Evolutionary conservation across 495 filamentous ascomycete genomes (phyloP), one percentile per base, ranked within the genome.

Genomic region (Penicillium atrosanguineum): DNA sequence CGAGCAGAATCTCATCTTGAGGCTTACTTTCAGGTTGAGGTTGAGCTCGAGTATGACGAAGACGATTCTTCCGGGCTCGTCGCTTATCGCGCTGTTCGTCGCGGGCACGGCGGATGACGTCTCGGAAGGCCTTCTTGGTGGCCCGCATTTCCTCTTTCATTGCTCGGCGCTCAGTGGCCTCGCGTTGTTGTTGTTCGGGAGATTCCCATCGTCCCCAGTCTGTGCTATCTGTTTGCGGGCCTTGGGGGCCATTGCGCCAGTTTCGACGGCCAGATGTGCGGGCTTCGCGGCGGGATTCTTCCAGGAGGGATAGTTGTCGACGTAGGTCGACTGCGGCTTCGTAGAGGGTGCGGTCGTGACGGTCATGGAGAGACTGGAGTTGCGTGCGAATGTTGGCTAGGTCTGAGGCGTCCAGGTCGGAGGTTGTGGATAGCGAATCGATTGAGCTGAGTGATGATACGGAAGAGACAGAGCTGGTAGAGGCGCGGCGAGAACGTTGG

Each of bases 151-250:
- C 74, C 31, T 74, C 71, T 44, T 71, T 77, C 41, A 72, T 61
- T 2, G 65, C 65, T 6, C 59, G 63, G 16, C 59, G 59, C n/a
- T 73, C 70, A 0, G 57, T 54, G 21, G 58, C 55, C 16, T 68
- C 66, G 7, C 65, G 67, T 37, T 69, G 60, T 11, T 69, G 66
- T 37, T 72, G 65, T 16, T 70, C 66, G 1, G 74, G 71, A 0
- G 69, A 70, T 37, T 76, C 71, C 72, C 72, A 75, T 20, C 71
- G 64, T 3, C 72, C 67, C 69, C 72, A 70, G 40, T 69, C 61
- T 16, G 43, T 61, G 16, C 59, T 44, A 34, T 52, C 34, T 7
- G 49, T 25, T 23, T 31, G 16, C 15, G 8, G 29, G 11, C 1
- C 20, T 48, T 64, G 51, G 23, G 57, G 49, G 6, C 62, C 67